phyloP scores from a whole-genome alignment of 1,284 basidiomycete species.

The Puccinia hordei region DNA sequence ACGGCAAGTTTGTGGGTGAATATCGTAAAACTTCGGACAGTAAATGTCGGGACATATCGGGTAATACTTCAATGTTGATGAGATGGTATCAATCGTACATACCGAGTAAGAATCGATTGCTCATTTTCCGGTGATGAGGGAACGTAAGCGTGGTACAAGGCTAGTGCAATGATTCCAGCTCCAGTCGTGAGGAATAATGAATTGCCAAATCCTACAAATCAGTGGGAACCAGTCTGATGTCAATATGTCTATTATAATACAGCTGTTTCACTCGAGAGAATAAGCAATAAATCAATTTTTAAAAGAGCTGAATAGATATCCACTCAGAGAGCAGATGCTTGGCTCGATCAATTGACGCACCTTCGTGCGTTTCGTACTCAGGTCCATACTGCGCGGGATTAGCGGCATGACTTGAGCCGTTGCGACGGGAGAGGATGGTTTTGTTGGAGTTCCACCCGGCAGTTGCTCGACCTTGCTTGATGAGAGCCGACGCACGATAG shows the following conservation, averaged over 20 bases:
- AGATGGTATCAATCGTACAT: not conserved
- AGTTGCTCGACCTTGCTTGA: constrained; percentile 4
- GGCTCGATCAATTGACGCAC: not conserved
- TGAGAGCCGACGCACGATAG: not conserved
- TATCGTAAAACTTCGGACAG: not conserved
- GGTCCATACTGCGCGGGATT: constrained; percentile 15
- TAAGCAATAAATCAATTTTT: not conserved
- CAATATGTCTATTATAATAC: not conserved
- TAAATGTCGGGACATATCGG: not conserved
- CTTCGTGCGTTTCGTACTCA: constrained; percentile 39
- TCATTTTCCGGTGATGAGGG: constrained; percentile 20
- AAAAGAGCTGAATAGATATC: not conserved
- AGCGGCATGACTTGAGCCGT: constrained; percentile 1
- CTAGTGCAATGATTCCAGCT: constrained; percentile 28
- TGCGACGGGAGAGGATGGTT: not conserved
- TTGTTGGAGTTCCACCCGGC: not conserved
- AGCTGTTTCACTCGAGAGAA: not conserved
- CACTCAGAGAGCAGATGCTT: not conserved
- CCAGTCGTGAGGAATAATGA: constrained; percentile 26
- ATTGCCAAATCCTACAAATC: constrained; percentile 34
- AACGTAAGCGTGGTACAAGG: constrained; percentile 35
- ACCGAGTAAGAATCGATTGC: constrained; percentile 31
- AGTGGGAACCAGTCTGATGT: not conserved
- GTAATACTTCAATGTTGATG: not conserved
- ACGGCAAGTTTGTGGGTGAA: not conserved